A percentile compares a stretch with the other conserved stretches of the same genome.
These are phyloP conservation scores for Scorias spongiosa DNA, from an alignment of 2,329 filamentous ascomycete genomes.

Conservation along the genomic window DNA sequence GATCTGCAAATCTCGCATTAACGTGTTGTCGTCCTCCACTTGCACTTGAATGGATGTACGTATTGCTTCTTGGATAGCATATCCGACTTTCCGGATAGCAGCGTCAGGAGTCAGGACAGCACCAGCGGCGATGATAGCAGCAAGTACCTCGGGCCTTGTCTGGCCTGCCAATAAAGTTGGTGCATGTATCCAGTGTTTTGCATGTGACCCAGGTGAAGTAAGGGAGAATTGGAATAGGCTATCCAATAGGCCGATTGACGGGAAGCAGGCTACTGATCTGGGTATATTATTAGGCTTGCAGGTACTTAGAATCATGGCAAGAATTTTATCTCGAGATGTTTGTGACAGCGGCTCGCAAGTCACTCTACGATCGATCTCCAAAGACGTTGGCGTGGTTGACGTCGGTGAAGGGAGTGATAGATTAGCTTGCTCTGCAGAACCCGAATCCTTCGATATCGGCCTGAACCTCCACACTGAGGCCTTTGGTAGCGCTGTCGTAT, in stretches of 20 bases:
- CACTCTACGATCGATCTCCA: constrained; percentile 26
- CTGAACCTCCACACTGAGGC: constrained; percentile 31
- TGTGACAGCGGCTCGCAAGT: constrained; percentile 27
- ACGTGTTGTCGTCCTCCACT: constrained; percentile 35
- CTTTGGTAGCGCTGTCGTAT: constrained; percentile 23
- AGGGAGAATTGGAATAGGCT: constrained; percentile 47
- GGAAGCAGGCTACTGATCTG: constrained; percentile 44
- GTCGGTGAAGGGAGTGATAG: constrained; percentile 25
- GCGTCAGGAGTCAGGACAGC: constrained; percentile 43
- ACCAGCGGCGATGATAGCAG: constrained; percentile 44
- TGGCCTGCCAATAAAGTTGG: constrained; percentile 42
- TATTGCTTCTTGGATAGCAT: constrained; percentile 35
- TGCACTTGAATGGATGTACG: constrained; percentile 23
- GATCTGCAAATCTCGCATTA: constrained; percentile 36
- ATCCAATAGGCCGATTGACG: constrained; percentile 45
- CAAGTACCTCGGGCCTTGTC: constrained; percentile 44
- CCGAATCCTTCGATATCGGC: constrained; percentile 22
- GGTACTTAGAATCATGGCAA: constrained; percentile 48
- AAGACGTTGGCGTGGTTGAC: constrained; percentile 4
- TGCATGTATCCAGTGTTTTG: constrained; percentile 47
- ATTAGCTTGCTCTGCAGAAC: constrained; percentile 22
- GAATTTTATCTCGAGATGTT: constrained; percentile 39
- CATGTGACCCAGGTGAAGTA: constrained; percentile 39
- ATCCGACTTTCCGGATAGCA: constrained; percentile 45
- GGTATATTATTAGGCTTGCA: constrained; percentile 37